phyloP scores from a whole-genome alignment of 495 filamentous ascomycete species.

The Aspergillus kassunensis region DNA sequence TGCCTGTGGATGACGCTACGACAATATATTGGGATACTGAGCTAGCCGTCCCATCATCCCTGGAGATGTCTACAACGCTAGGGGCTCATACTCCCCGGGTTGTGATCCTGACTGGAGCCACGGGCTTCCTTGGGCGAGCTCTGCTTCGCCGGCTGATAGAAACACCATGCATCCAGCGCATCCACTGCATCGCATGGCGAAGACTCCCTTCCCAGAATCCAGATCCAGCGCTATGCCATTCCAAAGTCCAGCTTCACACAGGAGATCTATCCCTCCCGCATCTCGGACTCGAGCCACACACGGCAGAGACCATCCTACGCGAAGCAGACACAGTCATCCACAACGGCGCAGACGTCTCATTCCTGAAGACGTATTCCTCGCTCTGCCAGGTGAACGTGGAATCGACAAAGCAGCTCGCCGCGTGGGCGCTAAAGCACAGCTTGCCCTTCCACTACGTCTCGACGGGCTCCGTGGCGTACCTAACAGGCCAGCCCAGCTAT shows the following conservation, averaged over 20 bases:
- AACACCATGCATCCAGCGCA: conserved; percentile 11
- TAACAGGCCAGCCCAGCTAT: background rate
- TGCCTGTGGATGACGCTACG: too few relatives aligned
- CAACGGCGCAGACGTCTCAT: conserved; percentile 37
- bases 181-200: conserved; percentile 35
- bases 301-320: background rate
- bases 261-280: background rate
- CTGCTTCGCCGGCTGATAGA: conserved; percentile 26
- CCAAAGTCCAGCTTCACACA: background rate
- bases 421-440: background rate
- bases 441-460: conserved; percentile 8
- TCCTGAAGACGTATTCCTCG: conserved; percentile 30
- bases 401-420: conserved; percentile 19
- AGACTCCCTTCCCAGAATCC: too few relatives aligned
- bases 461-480: background rate
- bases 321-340: conserved; percentile 36
- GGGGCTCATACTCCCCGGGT: too few relatives aligned
- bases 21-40: too few relatives aligned
- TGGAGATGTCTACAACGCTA: too few relatives aligned
- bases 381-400: conserved; percentile 29
- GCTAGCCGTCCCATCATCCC: too few relatives aligned
- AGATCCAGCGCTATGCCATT: background rate
- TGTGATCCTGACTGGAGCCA: conserved; percentile 34
- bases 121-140: conserved; percentile 31
- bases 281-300: background rate